A percentile compares a stretch with the other conserved stretches of the same genome.
These are phyloP conservation scores for Microbotryum violaceum DNA, from an alignment of 1,284 basidiomycete species.

Conservation along the genomic window DNA sequence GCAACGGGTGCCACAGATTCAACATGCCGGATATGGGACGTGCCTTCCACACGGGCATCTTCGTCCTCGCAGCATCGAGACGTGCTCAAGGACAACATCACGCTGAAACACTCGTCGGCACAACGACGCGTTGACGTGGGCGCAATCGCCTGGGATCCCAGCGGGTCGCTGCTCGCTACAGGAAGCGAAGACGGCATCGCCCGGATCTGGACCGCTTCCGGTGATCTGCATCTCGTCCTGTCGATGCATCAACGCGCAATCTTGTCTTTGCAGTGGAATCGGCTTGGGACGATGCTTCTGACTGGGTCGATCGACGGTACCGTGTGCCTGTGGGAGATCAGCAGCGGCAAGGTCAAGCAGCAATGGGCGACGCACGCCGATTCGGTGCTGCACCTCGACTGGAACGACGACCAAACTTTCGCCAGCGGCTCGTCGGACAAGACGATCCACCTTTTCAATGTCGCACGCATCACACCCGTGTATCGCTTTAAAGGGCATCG, in stretches of 20 bases:
- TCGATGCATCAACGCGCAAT: slow-evolving; percentile 37
- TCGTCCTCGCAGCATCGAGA: slow-evolving; percentile 34
- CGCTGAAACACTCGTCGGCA: slow-evolving; percentile 46
- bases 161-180: slow-evolving; percentile 46
- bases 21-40: slow-evolving; percentile 63
- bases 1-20: slow-evolving; percentile 74
- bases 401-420: slow-evolving; percentile 64
- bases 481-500: slow-evolving; percentile 53
- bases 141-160: slow-evolving; percentile 65
- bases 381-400: slow-evolving; percentile 71
- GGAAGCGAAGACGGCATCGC: slow-evolving; percentile 53
- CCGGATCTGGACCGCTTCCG: slow-evolving; percentile 50
- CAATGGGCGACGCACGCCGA: slow-evolving; percentile 44
- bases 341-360: slow-evolving; percentile 34
- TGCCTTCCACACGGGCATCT: slow-evolving; percentile 45
- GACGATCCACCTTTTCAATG: slow-evolving; percentile 30
- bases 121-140: slow-evolving; percentile 61
- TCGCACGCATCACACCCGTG: slow-evolving; percentile 26
- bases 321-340: slow-evolving; percentile 35
- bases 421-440: slow-evolving; percentile 64
- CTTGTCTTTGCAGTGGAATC: slow-evolving; percentile 32
- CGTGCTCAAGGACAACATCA: slow-evolving; percentile 50
- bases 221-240: slow-evolving; percentile 35
- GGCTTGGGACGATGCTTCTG: slow-evolving; percentile 31
- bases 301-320: slow-evolving; percentile 32